phyloP scores from a whole-genome alignment of 2,329 filamentous ascomycete genomes.

The Botrytis galanthina region DNA sequence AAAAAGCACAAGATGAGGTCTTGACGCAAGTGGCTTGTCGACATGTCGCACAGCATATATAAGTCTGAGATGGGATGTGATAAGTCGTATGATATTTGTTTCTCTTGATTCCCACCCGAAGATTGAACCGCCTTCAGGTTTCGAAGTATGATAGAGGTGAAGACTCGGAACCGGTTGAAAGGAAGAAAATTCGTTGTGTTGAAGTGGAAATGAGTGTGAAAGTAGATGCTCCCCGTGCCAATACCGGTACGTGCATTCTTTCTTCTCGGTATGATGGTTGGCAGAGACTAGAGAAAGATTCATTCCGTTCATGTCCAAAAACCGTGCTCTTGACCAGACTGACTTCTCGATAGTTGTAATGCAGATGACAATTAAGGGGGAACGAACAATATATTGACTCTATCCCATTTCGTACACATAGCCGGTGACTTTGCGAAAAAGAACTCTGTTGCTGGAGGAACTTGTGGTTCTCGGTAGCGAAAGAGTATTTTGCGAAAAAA shows the following conservation, averaged over 20 bases:
- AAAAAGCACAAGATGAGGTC: not conserved
- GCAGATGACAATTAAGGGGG: not conserved
- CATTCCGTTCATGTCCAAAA: not conserved
- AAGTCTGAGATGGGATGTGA: constrained; percentile 11
- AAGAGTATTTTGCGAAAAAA: not conserved
- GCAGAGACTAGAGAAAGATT: not conserved
- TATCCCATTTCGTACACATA: not conserved
- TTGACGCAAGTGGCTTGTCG: constrained; percentile 4
- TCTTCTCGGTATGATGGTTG: not conserved
- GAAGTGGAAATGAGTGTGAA: not conserved
- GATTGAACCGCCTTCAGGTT: not conserved
- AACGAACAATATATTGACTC: not conserved
- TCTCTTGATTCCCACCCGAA: not conserved
- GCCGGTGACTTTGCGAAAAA: not conserved
- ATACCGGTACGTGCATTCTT: not conserved
- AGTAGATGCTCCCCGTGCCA: not conserved
- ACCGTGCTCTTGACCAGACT: not conserved
- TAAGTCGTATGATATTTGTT: constrained; percentile 9
- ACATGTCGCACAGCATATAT: constrained; percentile 7
- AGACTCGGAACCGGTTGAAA: not conserved
- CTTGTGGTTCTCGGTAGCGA: not conserved
- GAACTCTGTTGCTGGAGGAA: not conserved
- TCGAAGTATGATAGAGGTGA: not conserved
- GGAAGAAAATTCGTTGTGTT: not conserved
- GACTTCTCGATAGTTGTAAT: not conserved